Conservation (phyloP, 1,284 basidiomycete genomes). For the Papiliotrema fonsecae region DNA sequence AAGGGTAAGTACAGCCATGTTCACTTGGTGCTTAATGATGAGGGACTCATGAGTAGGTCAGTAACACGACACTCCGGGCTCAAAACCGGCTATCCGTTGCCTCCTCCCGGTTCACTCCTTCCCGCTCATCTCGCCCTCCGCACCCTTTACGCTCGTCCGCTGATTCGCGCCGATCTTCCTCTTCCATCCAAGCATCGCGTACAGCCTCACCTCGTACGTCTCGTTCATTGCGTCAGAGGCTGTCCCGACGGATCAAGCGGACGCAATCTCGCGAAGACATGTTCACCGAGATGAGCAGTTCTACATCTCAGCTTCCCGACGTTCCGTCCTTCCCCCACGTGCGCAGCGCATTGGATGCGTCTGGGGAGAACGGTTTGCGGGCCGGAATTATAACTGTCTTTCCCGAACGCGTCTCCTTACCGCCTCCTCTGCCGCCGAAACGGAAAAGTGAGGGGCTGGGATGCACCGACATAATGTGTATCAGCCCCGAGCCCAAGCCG, state of each 20-base stretch:
- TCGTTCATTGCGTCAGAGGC: neutral
- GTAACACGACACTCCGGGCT: neutral
- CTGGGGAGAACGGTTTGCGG: no score
- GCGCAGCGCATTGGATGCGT: no score
- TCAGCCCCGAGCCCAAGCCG: neutral
- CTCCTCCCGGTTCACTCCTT: neutral
- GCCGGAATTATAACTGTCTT: slow-evolving; percentile 20
- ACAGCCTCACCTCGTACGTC: neutral
- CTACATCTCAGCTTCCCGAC: no score
- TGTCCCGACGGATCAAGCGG: neutral
- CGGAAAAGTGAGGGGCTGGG: neutral
- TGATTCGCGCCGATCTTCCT: neutral
- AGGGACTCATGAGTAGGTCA: slow-evolving; percentile 2
- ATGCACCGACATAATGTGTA: neutral
- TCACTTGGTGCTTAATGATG: neutral
- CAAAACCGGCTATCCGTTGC: slow-evolving; percentile 3
- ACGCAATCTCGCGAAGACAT: slow-evolving; percentile 2
- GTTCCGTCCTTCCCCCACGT: no score
- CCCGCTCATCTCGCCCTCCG: neutral
- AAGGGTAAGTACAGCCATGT: slow-evolving; percentile 33
- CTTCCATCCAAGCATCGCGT: neutral
- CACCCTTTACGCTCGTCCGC: neutral
- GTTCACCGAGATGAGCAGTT: slow-evolving; percentile 7
- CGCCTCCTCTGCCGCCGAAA: slow-evolving; percentile 4
- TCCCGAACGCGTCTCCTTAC: slow-evolving; percentile 16